Conservation (phyloP, 495 filamentous ascomycete species). For the Pyrenula massariospora region DNA sequence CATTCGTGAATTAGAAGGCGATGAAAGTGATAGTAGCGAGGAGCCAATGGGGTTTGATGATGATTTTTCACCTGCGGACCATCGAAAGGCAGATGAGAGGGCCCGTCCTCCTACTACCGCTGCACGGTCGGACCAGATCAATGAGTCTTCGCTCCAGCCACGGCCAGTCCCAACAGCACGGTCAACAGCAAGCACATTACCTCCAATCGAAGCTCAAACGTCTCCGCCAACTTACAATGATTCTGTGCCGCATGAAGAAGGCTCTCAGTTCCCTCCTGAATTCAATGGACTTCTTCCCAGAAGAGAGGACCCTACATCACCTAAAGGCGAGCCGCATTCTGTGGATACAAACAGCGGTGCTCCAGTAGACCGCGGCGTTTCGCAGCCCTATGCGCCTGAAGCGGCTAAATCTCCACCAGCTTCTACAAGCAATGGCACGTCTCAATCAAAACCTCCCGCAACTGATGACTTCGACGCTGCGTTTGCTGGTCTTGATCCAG, state of each 20-base stretch:
- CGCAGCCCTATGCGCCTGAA: slow-evolving; percentile 13
- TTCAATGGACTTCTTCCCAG: slow-evolving; percentile 55
- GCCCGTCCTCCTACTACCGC: slow-evolving; percentile 4
- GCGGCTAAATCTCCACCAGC: slow-evolving; percentile 7
- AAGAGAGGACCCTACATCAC: slow-evolving; percentile 47
- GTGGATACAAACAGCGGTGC: slow-evolving; percentile 27
- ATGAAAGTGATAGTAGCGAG: slow-evolving; percentile 69
- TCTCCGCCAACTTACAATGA: slow-evolving; percentile 58
- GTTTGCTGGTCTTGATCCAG: slow-evolving; percentile 65
- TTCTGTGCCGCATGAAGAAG: slow-evolving; percentile 15
- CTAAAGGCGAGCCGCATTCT: slow-evolving; percentile 34
- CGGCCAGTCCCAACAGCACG: slow-evolving; percentile 2
- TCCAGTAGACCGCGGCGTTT: slow-evolving; percentile 27
- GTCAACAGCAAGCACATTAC: slow-evolving; percentile 22
- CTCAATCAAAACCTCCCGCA: slow-evolving; percentile 6
- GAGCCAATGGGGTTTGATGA: slow-evolving; percentile 73
- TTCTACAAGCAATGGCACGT: slow-evolving; percentile 12
- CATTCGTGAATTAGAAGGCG: slow-evolving; percentile 71
- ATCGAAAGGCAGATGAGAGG: slow-evolving; percentile 17
- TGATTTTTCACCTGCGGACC: slow-evolving; percentile 69
- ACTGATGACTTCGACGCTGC: slow-evolving; percentile 73
- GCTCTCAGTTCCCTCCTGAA: slow-evolving; percentile 41
- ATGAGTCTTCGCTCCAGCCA: slow-evolving; percentile 3
- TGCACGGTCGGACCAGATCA: neutral
- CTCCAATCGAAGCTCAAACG: slow-evolving; percentile 42